These are phyloP conservation scores for Entomortierella parvispora DNA, from an alignment of 192 early-diverging fungal species.

Conservation along the genomic window DNA sequence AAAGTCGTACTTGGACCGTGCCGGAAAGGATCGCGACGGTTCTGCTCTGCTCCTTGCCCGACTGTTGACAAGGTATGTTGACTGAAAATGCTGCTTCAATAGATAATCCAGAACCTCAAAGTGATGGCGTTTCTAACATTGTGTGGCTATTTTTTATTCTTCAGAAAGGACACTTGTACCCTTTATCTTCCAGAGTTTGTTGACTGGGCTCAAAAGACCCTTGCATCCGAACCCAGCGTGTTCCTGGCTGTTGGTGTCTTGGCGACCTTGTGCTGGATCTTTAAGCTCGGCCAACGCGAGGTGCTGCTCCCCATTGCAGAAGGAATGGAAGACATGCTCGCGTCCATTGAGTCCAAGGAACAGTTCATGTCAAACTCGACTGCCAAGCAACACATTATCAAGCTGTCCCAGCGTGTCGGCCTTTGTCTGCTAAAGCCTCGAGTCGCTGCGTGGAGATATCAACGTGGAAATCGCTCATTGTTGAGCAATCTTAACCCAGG, in stretches of 20 bases:
- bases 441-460: conserved; percentile 74
- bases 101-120: neutral
- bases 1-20: conserved; percentile 71
- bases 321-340: conserved; percentile 53
- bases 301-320: conserved; percentile 66
- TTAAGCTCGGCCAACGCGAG: conserved; percentile 75
- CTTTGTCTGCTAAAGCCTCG: conserved; percentile 80
- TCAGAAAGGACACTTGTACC: conserved; percentile 72
- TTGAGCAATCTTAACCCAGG: conserved; percentile 59
- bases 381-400: conserved; percentile 82
- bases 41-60: conserved; percentile 85
- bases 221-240: conserved; percentile 11
- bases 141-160: no score
- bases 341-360: conserved; percentile 54
- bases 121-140: no score
- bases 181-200: conserved; percentile 73
- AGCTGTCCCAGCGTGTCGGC: conserved; percentile 87
- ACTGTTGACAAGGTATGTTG: conserved; percentile 75
- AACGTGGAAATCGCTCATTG: conserved; percentile 74
- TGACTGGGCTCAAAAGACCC: conserved; percentile 69
- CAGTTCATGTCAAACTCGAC: conserved; percentile 75
- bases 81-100: conserved; percentile 1
- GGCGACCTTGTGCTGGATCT: conserved; percentile 70
- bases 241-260: conserved; percentile 69
- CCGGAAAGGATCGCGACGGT: conserved; percentile 90